Base-by-base conservation (phyloP, 179 eudicot species). In the Actinidia arguta region DNA sequence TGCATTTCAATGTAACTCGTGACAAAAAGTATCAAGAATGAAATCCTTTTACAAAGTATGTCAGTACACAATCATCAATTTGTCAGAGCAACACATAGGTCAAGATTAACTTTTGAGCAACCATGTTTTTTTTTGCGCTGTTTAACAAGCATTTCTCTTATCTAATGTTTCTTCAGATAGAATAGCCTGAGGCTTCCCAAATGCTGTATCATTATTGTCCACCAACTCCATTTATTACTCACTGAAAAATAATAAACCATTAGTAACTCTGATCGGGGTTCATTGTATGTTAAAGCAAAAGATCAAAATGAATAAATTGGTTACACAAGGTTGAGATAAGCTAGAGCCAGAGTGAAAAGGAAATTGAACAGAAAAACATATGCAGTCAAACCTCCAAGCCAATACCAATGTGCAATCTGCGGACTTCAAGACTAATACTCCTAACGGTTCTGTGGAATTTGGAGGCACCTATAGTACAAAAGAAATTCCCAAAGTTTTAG, bases 81-180 rank as follows among this genome's bases (percentile, higher is more conserved):
- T n/a, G n/a, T n/a, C n/a, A n/a, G n/a, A n/a, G n/a, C n/a, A n/a
- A n/a, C n/a, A n/a, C n/a, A n/a, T n/a, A n/a, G n/a, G n/a, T n/a
- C n/a, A n/a, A n/a, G n/a, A n/a, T n/a, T n/a, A n/a, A n/a, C n/a
- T n/a, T n/a, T n/a, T n/a, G n/a, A n/a, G n/a, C n/a, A n/a, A n/a
- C n/a, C n/a, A n/a, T n/a, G n/a, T n/a, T n/a, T n/a, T n/a, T n/a
- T n/a, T n/a, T n/a, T n/a, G n/a, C n/a, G n/a, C 91, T 14, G 76
- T 78, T 81, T 82, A 67, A 71, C 80, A 83, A 22, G 90, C 89
- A 31, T 81, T 84, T 82, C 89, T 93, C 82, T 91, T 93, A 55
- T 78, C 90, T 81, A 90, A 70, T 67, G 83, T 86, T 75, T 92
- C 93, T 87, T 92, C 90, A 20, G 97, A 87, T 79, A 93, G 17